Base-by-base conservation (phyloP, 768 basidiomycete genomes). In the Cystobasidium onofrii region DNA sequence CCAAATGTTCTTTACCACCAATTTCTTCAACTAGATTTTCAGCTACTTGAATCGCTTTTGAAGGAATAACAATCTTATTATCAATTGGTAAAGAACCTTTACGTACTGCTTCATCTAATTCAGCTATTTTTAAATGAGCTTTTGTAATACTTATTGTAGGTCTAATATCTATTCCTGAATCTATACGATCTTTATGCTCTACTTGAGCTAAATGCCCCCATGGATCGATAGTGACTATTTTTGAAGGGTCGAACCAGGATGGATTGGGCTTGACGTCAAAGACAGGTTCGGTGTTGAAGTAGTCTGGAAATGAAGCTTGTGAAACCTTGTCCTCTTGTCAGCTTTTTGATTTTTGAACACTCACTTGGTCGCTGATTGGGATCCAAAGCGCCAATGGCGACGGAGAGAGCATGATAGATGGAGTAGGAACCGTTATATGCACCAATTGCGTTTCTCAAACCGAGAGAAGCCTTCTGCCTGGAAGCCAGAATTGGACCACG, bases 401-500 rank as follows among this genome's bases (percentile, higher is more conserved):
- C 93, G 12, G 90, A 87, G 15, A 98, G 85, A 0, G 95, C 91
- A 39, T 92, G 88, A 81, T 96, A 97, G 82, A 96, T 93, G 17
- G 90, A 92, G 82, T 97, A 97, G 0, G 89, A 90, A 6, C 95
- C 94, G 0, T 88, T 88, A 80, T 96, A 93, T 0, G 95, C 93
- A 12, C 95, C 94, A 79, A 97, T 86, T 29, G 94, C 90, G 81
- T 97, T 97, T 57, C 95, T 88, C 66, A 88, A 86, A 82, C 93
- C 94, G 84, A 95, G 89, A 34, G 89, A 88, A 15, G 85, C 85
- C 0, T 89, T 86, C 25, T 93, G 88, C 29, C 94, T 89, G 0
- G 72, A 74, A 13, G 79, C 79, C 73, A 98, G 86, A 75, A 97
- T 85, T 1, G 94, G 92, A 0, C 95, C 95, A 25, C 93, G 90